Evolutionary conservation across 495 filamentous ascomycete genomes (phyloP), one percentile per base, ranked within the genome.

Genomic region (Copromyces sp.): DNA sequence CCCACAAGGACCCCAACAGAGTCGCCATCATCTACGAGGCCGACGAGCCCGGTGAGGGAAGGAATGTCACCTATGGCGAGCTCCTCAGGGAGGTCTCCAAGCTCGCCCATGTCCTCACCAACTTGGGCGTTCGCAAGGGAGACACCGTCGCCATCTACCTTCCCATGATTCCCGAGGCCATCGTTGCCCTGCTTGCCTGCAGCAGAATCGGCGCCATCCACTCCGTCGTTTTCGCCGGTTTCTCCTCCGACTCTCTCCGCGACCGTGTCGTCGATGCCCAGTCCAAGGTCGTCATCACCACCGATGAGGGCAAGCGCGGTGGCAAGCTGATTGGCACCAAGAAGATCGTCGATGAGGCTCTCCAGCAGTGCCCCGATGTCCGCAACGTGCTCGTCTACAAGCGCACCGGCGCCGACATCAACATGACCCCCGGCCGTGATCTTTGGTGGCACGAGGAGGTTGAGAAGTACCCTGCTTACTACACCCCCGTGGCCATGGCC

Each of bases 11-110:
- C 84, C 96, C 96, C 20, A 84, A 97, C 83, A 92, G 89, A 84
- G 89, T 94, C 45, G 95, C 95, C 76, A 96, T 99, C 82, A 97
- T 98, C 86, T 99, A 98, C 84, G 95, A 99, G 83, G 95, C 94
- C 70, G 96, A 98, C 77, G 95, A 98, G 82, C 90, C 91, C 38
- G 87, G 84, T 65, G 91, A 97, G 76, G 95, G 96, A 77, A 93
- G 95, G 70, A 93, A 84, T 35, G 91, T 98, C 78, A 95, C 93
- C 74, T 99, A 98, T 77, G 89, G 91, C 78, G 94, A 99, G 88
- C 90, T 99, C 69, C 89, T 98, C 59, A 90, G 94, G 71, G 89
- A 99, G 80, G 96, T 99, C 9, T 97, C 90, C 72, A 92, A 90
- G 79, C 87, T 93, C 32, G 90, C 95, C 68, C 91, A 92, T 81